Evolutionary conservation across 768 basidiomycete genomes (phyloP).

Genomic region (Rhodosporidiobolus odoratus): DNA sequence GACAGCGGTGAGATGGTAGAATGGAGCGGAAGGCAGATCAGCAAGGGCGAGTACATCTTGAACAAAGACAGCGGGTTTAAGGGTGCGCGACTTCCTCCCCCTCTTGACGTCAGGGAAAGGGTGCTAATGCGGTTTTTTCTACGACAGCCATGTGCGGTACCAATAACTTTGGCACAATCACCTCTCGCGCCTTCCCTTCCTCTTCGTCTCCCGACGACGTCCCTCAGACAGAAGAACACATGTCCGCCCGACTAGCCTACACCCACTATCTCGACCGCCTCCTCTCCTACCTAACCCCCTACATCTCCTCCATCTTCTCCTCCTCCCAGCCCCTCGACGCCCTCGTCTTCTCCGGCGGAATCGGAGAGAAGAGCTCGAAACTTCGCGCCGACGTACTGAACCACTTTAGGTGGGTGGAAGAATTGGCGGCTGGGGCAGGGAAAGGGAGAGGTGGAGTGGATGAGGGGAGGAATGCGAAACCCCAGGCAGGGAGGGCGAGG

Average conservation of each 20-base stretch:
- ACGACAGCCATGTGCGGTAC: slow-evolving; percentile 41
- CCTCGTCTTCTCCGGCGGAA: slow-evolving; percentile 78
- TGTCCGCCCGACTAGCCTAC: slow-evolving; percentile 58
- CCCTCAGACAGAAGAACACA: slow-evolving; percentile 49
- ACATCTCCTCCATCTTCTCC: slow-evolving; percentile 38
- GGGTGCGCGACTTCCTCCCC: slow-evolving; percentile 17
- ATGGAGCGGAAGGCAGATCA: slow-evolving; percentile 35
- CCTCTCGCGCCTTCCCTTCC: slow-evolving; percentile 26
- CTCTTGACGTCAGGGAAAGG: not conserved
- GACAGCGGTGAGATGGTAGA: slow-evolving; percentile 61
- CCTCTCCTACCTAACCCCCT: slow-evolving; percentile 20
- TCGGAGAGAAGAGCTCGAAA: slow-evolving; percentile 68
- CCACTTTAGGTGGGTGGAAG: slow-evolving; percentile 60
- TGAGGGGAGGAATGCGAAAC: slow-evolving; percentile 50
- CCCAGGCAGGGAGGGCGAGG: slow-evolving; percentile 39
- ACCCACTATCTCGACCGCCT: slow-evolving; percentile 52
- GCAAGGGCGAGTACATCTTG: slow-evolving; percentile 49
- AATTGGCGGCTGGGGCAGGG: slow-evolving; percentile 54
- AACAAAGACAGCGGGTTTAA: slow-evolving; percentile 67
- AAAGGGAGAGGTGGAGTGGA: slow-evolving; percentile 47
- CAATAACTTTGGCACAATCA: slow-evolving; percentile 65
- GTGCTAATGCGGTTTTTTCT: too few relatives aligned
- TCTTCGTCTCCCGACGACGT: slow-evolving; percentile 40
- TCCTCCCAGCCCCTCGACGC: slow-evolving; percentile 55
- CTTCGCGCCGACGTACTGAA: slow-evolving; percentile 59